Conservation (phyloP, 1,139 yeast species). For the Scheffersomyces illinoinensis region DNA sequence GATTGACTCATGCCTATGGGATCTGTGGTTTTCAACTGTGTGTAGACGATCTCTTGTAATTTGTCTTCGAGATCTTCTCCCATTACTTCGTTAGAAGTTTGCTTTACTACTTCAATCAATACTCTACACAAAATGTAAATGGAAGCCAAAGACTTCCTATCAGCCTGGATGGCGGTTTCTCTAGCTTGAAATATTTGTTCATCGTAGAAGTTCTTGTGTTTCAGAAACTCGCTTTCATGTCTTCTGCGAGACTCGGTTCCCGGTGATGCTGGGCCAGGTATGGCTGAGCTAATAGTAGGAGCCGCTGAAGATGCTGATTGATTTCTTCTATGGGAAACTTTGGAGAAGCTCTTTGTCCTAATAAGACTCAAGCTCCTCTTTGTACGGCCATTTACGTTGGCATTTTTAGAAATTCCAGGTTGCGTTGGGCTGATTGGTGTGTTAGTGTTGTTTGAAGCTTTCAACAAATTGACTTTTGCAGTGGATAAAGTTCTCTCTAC, state of each 20-base stretch:
- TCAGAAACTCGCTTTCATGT: constrained; percentile 18
- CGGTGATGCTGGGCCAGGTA: constrained; percentile 10
- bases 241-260: constrained; percentile 6
- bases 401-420: constrained; percentile 19
- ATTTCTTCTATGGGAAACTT: constrained; percentile 39
- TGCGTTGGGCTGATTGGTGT: constrained; percentile 7
- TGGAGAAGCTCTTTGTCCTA: constrained; percentile 43
- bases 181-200: constrained; percentile 58
- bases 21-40: constrained; percentile 85
- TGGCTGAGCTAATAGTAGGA: not conserved
- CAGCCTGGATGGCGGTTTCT: constrained; percentile 78
- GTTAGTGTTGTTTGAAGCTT: constrained; percentile 1
- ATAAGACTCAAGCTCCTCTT: constrained; percentile 44
- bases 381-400: constrained; percentile 18
- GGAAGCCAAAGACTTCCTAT: constrained; percentile 80
- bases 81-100: constrained; percentile 68
- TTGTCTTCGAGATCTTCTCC: constrained; percentile 83
- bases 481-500: constrained; percentile 42
- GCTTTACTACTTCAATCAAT: constrained; percentile 87
- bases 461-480: constrained; percentile 9
- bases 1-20: constrained; percentile 68
- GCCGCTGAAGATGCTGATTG: constrained; percentile 33
- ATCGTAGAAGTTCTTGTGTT: constrained; percentile 28
- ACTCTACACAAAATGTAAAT: constrained; percentile 92
- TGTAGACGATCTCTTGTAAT: constrained; percentile 89